phyloP scores from a whole-genome alignment of 2,329 filamentous ascomycete species.

The Rhytidhysteron rufulum region DNA sequence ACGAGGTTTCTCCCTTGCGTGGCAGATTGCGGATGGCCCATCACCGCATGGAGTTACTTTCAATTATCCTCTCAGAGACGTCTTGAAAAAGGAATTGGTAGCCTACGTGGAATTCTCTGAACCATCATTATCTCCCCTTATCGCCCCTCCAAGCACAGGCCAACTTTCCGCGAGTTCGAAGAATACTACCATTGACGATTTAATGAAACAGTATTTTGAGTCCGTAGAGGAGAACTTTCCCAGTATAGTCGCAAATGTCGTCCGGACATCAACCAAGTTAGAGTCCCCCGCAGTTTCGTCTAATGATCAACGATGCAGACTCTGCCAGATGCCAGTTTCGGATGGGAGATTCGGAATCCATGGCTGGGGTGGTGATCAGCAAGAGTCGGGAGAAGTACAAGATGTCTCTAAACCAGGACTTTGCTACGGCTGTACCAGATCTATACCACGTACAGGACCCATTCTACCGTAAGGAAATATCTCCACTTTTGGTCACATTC shows the following conservation, averaged over 20 bases:
- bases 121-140: constrained; percentile 46
- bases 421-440: constrained; percentile 3
- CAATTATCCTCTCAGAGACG: constrained; percentile 79
- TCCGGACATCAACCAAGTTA: constrained; percentile 84
- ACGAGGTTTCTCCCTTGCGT: constrained; percentile 76
- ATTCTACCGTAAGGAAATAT: background rate
- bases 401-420: background rate
- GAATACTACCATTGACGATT: constrained; percentile 82
- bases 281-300: constrained; percentile 41
- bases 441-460: background rate
- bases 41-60: constrained; percentile 57
- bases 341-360: constrained; percentile 61
- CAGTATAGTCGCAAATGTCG: constrained; percentile 91
- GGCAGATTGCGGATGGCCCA: constrained; percentile 73
- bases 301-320: constrained; percentile 48
- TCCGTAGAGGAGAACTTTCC: constrained; percentile 83
- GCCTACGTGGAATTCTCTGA: constrained; percentile 58
- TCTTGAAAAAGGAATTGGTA: constrained; percentile 75
- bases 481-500: too few relatives aligned
- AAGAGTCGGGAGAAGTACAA: constrained; percentile 14
- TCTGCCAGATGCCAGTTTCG: constrained; percentile 68
- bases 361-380: constrained; percentile 57
- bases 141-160: constrained; percentile 27
- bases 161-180: constrained; percentile 58
- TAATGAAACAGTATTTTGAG: constrained; percentile 85